Evolutionary conservation across 257 asterid genomes (phyloP).

Genomic region (Salvia hispanica): DNA sequence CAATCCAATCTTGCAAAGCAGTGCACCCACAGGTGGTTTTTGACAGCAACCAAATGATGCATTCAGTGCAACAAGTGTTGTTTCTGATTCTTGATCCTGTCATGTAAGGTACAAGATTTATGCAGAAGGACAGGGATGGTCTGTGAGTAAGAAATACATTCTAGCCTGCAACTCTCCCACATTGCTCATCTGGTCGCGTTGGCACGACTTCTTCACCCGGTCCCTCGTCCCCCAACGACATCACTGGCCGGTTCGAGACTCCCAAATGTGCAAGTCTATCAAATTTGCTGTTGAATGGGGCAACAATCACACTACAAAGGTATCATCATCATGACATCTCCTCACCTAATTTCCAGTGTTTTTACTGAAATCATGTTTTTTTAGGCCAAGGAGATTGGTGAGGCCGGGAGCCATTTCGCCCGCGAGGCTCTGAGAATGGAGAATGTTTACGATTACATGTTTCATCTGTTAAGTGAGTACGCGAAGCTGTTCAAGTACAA

Average conservation of each 20-base stretch:
- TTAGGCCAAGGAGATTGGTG: constrained; percentile 80
- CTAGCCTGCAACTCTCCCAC: constrained; percentile 87
- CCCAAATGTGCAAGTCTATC: constrained; percentile 50
- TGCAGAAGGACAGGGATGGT: constrained; percentile 78
- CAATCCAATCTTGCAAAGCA: too few relatives aligned
- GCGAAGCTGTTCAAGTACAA: constrained; percentile 66
- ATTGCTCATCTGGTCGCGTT: too few relatives aligned
- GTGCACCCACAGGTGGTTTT: too few relatives aligned
- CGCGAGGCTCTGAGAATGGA: constrained; percentile 62
- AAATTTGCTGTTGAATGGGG: constrained; percentile 91
- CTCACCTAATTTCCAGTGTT: too few relatives aligned
- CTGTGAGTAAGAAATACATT: constrained; percentile 83
- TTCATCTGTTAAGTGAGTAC: constrained; percentile 68
- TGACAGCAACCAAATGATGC: too few relatives aligned
- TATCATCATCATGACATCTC: constrained; percentile 1
- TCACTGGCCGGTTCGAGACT: constrained; percentile 67
- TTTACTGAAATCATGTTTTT: neutral
- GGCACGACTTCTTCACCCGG: constrained; percentile 75
- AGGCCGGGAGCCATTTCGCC: constrained; percentile 68
- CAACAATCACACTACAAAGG: constrained; percentile 63
- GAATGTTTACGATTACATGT: constrained; percentile 64
- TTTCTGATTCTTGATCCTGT: neutral
- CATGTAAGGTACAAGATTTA: constrained; percentile 68
- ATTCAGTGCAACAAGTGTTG: neutral
- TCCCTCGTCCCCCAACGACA: constrained; percentile 69